Evolutionary conservation across 345 rosid genomes (phyloP), one percentile per base, ranked within the genome.

Genomic region (Odontarrhena argentea): DNA sequence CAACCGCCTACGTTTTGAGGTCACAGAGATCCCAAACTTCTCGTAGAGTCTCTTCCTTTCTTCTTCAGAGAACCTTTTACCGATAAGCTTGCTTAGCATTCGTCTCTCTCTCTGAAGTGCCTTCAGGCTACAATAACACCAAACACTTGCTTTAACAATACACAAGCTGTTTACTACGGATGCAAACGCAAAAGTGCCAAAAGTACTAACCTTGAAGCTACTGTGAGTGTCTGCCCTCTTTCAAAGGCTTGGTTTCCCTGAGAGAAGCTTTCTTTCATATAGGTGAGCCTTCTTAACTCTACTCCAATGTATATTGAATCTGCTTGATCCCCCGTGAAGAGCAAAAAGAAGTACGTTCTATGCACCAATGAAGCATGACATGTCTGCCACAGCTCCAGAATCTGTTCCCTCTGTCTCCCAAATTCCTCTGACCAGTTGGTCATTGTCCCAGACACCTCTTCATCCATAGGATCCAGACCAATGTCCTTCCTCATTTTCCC

Each of bases 301-400:
- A 94, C 99, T 72, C 84, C 99, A 64, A 88, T 78, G 85, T 94
- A 94, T 55, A 88, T 85, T 42, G 95, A 91, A 83, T 94, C 99
- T 1, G 84, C 60, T n/a, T 84, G 89, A 59, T 94, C 97, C 40
- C 99, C 99, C 70, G 78, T 87, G 69, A 94, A 88, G 67, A 94
- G 96, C 79, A 94, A 78, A 83, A 83, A 91, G 80, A 94, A 94
- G 69, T 91, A 94, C 5, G 99, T 94, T 74, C 99, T 82, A 76
- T 94, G 95, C 52, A 91, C 80, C 81, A 94, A 62, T 18, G 97
- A 86, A 59, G 84, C 88, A 59, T 87, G 77, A 78, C 99, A 94
- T 66, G 80, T 70, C 65, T 88, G 88, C 99, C 99, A 94, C 35
- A 94, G 89, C 49, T 83, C 95, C 18, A 94, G 68, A 56, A 91